Conservation (phyloP, 179 eudicot genomes). For the Carnegiea gigantea region DNA sequence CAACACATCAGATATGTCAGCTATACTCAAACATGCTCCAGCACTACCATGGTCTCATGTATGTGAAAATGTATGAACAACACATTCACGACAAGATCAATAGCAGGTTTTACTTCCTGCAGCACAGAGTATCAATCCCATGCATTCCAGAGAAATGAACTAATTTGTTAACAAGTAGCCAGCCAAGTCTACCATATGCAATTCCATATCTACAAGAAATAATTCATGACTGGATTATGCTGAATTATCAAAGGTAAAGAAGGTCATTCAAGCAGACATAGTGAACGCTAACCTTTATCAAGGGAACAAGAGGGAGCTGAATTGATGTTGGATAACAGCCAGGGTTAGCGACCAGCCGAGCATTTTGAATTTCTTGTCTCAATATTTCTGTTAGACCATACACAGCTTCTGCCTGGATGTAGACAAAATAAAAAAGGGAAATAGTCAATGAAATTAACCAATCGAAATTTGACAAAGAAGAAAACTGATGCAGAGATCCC, state of each 20-base stretch:
- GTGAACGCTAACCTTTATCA: slow-evolving; percentile 58
- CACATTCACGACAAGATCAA: neutral
- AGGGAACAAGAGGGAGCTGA: slow-evolving; percentile 86
- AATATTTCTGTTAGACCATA: slow-evolving; percentile 88
- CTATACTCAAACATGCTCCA: neutral
- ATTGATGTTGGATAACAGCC: slow-evolving; percentile 94
- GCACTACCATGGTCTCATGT: neutral
- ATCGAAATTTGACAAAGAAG: neutral
- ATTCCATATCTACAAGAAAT: too few relatives aligned
- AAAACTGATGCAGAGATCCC: neutral
- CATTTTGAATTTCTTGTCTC: slow-evolving; percentile 60
- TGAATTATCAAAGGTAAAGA: neutral
- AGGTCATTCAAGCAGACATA: neutral
- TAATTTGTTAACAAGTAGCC: neutral
- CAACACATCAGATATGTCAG: neutral
- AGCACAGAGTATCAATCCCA: neutral
- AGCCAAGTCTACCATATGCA: neutral
- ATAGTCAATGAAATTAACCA: neutral
- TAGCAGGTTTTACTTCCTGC: neutral
- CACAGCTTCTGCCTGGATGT: slow-evolving; percentile 71
- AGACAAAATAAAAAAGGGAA: slow-evolving; percentile 11
- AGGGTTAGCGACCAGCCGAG: slow-evolving; percentile 89
- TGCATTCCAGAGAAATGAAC: neutral
- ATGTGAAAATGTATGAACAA: neutral
- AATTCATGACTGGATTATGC: neutral